phyloP scores from a whole-genome alignment of 1,284 basidiomycete species.

The Polyporus tsugae region DNA sequence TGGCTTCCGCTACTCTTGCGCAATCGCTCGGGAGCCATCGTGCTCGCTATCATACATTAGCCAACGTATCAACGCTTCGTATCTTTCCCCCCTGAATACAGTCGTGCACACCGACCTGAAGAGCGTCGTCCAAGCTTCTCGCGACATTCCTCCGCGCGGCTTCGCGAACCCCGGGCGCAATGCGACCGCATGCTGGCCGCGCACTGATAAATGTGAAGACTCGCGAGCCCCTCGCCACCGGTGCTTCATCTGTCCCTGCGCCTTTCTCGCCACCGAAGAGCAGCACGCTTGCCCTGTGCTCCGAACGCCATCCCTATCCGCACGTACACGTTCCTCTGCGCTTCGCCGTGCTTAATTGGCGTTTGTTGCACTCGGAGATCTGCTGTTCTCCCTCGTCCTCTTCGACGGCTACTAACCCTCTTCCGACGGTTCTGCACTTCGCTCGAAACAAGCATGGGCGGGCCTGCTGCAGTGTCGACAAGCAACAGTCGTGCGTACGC shows the following conservation, averaged over 20 bases:
- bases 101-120: constrained; percentile 16
- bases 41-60: constrained; percentile 12
- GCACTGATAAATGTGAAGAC: constrained; percentile 27
- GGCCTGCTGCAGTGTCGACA: constrained; percentile 38
- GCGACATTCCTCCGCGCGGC: constrained; percentile 36
- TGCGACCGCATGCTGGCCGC: constrained; percentile 20
- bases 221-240: constrained; percentile 1
- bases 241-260: constrained; percentile 11
- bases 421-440: not conserved
- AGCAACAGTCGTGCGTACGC: constrained; percentile 34
- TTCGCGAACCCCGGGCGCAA: constrained; percentile 31
- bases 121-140: constrained; percentile 31
- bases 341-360: constrained; percentile 1
- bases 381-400: not conserved
- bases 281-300: not conserved
- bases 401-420: not conserved
- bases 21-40: not conserved
- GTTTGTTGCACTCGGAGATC: not conserved
- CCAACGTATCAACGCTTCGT: constrained; percentile 5
- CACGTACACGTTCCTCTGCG: not conserved
- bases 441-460: constrained; percentile 34
- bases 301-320: too few relatives aligned
- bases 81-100: constrained; percentile 19
- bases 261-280: not conserved
- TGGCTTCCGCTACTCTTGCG: constrained; percentile 6